These are phyloP conservation scores for Dipodascopsis uninucleata DNA, from an alignment of 805 yeast species.

Conservation along the genomic window DNA sequence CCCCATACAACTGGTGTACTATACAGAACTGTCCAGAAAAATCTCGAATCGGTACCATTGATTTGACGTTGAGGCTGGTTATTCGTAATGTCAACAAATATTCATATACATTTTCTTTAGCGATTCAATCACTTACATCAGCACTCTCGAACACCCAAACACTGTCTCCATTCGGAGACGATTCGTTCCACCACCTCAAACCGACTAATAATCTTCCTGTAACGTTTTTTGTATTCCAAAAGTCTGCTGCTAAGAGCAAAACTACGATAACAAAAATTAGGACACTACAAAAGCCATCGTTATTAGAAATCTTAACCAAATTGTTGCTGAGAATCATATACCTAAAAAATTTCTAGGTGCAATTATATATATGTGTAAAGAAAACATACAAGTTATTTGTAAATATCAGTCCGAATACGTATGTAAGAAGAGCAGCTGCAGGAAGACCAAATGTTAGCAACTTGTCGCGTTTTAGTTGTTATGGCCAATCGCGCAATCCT, in stretches of 20 bases:
- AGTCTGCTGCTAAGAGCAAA: constrained; percentile 77
- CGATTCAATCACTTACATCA: constrained; percentile 41
- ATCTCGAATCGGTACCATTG: constrained; percentile 86
- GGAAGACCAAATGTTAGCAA: not conserved
- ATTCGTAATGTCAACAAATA: not conserved
- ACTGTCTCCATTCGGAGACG: constrained; percentile 58
- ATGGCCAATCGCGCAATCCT: not conserved
- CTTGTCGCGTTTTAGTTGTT: not conserved
- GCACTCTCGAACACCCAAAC: constrained; percentile 89
- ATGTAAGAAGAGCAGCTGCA: constrained; percentile 56
- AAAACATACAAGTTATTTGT: constrained; percentile 50
- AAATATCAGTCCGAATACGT: constrained; percentile 67
- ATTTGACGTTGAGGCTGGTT: constrained; percentile 49
- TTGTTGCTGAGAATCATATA: not conserved
- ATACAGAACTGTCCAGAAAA: constrained; percentile 81
- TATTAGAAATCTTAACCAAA: no score
- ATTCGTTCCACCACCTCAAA: constrained; percentile 92
- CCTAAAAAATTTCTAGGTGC: no score
- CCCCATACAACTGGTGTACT: constrained; percentile 73
- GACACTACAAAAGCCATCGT: constrained; percentile 42
- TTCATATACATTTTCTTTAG: not conserved
- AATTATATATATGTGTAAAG: not conserved
- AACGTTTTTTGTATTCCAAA: constrained; percentile 90
- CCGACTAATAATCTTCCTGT: constrained; percentile 89
- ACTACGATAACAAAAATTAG: constrained; percentile 76